phyloP scores from a whole-genome alignment of 495 filamentous ascomycete species.

The Tuber brumale region DNA sequence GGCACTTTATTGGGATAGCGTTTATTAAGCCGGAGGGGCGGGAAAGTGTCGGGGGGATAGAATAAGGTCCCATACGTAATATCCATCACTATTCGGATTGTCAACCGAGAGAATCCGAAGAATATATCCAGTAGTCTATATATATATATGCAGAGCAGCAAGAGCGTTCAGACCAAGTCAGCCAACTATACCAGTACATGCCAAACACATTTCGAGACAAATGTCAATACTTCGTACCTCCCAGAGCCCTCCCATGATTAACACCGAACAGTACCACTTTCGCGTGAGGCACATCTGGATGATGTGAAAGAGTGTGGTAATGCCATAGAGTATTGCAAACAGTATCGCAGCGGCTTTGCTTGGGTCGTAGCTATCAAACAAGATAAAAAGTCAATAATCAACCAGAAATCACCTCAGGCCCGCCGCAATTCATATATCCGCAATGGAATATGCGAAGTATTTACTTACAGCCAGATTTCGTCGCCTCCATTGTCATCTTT shows the following conservation, averaged over 20 bases:
- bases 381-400: not conserved
- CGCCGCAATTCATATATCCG: not conserved
- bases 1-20: not conserved
- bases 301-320: constrained; percentile 43
- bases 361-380: constrained; percentile 16
- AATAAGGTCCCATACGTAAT: not conserved
- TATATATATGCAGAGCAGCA: not conserved
- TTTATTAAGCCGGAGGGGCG: not conserved
- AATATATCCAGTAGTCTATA: constrained; percentile 19
- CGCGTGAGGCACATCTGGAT: constrained; percentile 45
- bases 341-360: constrained; percentile 40
- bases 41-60: not conserved
- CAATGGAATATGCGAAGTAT: not conserved
- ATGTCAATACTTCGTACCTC: constrained; percentile 23
- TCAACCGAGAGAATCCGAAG: constrained; percentile 20
- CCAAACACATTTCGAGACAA: not conserved
- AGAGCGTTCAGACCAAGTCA: not conserved
- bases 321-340: constrained; percentile 44
- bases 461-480: not conserved
- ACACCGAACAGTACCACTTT: constrained; percentile 47
- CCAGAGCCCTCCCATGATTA: constrained; percentile 46
- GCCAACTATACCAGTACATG: not conserved
- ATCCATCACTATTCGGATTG: constrained; percentile 21
- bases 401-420: not conserved
- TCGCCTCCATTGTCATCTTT: not conserved